Percentiles rank a stretch among this genome's conserved stretches.
Conservation (phyloP, 164 flowering plant species). For the Dillenia suffruticosa region DNA sequence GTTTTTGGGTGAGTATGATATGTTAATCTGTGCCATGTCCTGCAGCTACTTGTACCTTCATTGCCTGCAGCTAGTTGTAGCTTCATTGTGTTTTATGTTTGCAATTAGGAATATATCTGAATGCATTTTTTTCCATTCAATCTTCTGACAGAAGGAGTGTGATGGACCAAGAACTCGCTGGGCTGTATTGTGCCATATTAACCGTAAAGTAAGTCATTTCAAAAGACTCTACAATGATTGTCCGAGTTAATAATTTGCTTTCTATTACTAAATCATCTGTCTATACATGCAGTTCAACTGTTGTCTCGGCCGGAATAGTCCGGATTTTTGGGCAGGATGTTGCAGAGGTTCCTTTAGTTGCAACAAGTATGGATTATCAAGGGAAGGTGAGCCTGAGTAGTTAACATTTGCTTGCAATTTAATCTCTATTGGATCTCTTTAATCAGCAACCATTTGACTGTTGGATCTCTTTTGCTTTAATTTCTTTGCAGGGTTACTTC, state of each 20-base stretch:
- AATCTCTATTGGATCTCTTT: neutral
- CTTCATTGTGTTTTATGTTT: neutral
- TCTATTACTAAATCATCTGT: neutral
- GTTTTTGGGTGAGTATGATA: slow-evolving; percentile 67
- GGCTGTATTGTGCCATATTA: slow-evolving; percentile 79
- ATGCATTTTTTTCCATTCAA: neutral
- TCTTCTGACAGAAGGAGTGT: slow-evolving; percentile 39
- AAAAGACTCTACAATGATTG: neutral
- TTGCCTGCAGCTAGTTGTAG: neutral
- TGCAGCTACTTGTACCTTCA: neutral
- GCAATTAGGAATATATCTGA: neutral
- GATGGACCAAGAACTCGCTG: slow-evolving; percentile 64
- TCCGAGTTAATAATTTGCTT: neutral
- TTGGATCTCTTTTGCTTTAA: neutral
- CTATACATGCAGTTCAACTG: slow-evolving; percentile 31
- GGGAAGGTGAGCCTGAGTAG: slow-evolving; percentile 36
- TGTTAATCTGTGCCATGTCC: neutral
- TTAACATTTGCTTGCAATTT: neutral
- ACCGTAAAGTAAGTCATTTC: slow-evolving; percentile 58
- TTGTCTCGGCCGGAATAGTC: slow-evolving; percentile 49
- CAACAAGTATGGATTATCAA: slow-evolving; percentile 38
- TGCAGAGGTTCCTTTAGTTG: slow-evolving; percentile 74
- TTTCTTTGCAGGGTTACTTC: slow-evolving; percentile 53
- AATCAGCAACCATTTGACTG: neutral
- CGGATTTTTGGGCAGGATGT: slow-evolving; percentile 52